Percentiles rank a stretch among this genome's conserved stretches.
phyloP scores from a whole-genome alignment of 2,329 filamentous ascomycete species.

The Fusarium albosuccineum region DNA sequence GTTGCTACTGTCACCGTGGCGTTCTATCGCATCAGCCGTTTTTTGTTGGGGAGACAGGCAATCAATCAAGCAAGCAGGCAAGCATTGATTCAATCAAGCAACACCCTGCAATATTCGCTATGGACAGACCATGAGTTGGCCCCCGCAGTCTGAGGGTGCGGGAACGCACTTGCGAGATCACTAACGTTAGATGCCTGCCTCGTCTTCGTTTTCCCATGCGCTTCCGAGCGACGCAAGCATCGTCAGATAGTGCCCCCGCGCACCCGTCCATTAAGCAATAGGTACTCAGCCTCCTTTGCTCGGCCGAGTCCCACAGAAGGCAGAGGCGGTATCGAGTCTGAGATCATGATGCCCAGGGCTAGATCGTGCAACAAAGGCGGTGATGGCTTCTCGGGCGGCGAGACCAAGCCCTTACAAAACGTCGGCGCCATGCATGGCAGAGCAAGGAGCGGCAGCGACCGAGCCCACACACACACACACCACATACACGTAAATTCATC shows the following conservation, averaged over 20 bases:
- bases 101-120: conserved; percentile 22
- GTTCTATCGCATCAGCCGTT: conserved; percentile 22
- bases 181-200: conserved; percentile 6
- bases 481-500: too few species aligned
- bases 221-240: conserved; percentile 23
- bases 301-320: conserved; percentile 27
- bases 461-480: conserved; percentile 14
- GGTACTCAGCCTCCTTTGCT: conserved; percentile 16
- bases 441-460: conserved; percentile 21
- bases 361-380: conserved; percentile 44
- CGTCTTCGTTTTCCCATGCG: conserved; percentile 7
- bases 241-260: conserved; percentile 24
- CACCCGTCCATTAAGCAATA: conserved; percentile 6
- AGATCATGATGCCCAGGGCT: conserved; percentile 23
- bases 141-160: conserved; percentile 14
- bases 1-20: conserved; percentile 21
- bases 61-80: background rate
- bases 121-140: conserved; percentile 34
- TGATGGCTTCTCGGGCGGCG: conserved; percentile 28
- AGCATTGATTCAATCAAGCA: background rate
- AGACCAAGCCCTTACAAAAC: conserved; percentile 18
- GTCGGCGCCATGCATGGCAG: conserved; percentile 20
- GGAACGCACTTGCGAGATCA: conserved; percentile 30
- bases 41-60: conserved; percentile 33
- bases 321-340: conserved; percentile 20